These are phyloP conservation scores for Heteromeles arbutifolia DNA, from an alignment of 306 rosid genomes.

Conservation along the genomic window DNA sequence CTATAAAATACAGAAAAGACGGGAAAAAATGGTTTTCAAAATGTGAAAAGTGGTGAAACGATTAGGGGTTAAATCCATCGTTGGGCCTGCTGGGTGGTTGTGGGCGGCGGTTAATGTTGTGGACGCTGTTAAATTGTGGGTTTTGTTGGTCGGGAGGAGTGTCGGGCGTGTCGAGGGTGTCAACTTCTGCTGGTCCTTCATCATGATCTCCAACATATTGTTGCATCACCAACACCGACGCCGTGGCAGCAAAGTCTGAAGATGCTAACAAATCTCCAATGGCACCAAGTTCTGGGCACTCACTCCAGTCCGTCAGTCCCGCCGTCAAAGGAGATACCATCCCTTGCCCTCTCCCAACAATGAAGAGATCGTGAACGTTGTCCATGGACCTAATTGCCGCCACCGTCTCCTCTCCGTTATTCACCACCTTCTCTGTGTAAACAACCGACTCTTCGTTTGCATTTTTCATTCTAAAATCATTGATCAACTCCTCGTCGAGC, in stretches of 20 bases:
- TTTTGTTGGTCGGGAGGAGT: conserved; percentile 3
- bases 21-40: no score
- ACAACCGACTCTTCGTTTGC: conserved; percentile 29
- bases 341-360: conserved; percentile 90
- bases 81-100: conserved; percentile 13
- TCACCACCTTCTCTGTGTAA: conserved; percentile 53
- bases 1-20: no score
- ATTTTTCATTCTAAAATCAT: conserved; percentile 31
- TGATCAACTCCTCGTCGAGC: conserved; percentile 47
- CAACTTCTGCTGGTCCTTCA: not conserved
- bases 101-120: conserved; percentile 1
- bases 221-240: conserved; percentile 75
- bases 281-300: conserved; percentile 84
- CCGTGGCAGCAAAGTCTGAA: conserved; percentile 75
- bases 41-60: not conserved
- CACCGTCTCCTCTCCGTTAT: conserved; percentile 83
- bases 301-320: conserved; percentile 94
- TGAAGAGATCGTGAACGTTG: conserved; percentile 58
- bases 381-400: conserved; percentile 60
- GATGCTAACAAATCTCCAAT: conserved; percentile 88
- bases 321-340: conserved; percentile 67
- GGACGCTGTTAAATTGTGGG: conserved; percentile 11
- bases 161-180: conserved; percentile 17
- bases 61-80: not conserved
- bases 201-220: conserved; percentile 46